Evolutionary conservation across 2,329 filamentous ascomycete species (phyloP).

Genomic region (Nannizziopsis arthrosporioides): DNA sequence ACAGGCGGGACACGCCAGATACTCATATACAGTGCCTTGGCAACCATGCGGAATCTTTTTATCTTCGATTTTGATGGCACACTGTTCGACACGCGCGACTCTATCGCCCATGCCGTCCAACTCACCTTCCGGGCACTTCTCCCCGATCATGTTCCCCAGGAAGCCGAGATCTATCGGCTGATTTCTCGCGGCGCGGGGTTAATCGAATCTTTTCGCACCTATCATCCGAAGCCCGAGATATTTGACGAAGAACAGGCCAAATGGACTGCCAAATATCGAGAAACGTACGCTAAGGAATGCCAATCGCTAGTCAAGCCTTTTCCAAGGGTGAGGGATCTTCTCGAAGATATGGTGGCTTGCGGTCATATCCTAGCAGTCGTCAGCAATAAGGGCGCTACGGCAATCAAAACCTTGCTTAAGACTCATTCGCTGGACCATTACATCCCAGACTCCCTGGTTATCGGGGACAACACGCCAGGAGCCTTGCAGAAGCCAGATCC

Average conservation of each 20-base stretch:
- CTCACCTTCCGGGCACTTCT: slow-evolving; percentile 12
- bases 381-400: slow-evolving; percentile 12
- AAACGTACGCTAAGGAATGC: slow-evolving; percentile 8
- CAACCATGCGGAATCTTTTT: slow-evolving; percentile 1
- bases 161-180: slow-evolving; percentile 10
- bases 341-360: slow-evolving; percentile 2
- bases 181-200: slow-evolving; percentile 11
- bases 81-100: slow-evolving; percentile 13
- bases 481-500: slow-evolving; percentile 10
- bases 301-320: slow-evolving; percentile 11
- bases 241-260: background rate
- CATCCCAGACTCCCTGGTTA: slow-evolving; percentile 6
- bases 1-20: too few species aligned
- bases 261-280: slow-evolving; percentile 12
- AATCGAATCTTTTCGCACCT: slow-evolving; percentile 10
- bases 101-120: slow-evolving; percentile 11
- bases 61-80: slow-evolving; percentile 14
- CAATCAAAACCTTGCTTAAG: slow-evolving; percentile 9
- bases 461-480: slow-evolving; percentile 12
- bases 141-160: slow-evolving; percentile 6
- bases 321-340: slow-evolving; percentile 5
- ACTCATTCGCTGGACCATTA: slow-evolving; percentile 7
- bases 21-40: too few species aligned
- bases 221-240: slow-evolving; percentile 3
- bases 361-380: slow-evolving; percentile 7